Percentiles rank a stretch among this genome's conserved stretches.
Conservation (phyloP, 1,284 basidiomycete species). For the Cutaneotrichosporon cyanovorans region DNA sequence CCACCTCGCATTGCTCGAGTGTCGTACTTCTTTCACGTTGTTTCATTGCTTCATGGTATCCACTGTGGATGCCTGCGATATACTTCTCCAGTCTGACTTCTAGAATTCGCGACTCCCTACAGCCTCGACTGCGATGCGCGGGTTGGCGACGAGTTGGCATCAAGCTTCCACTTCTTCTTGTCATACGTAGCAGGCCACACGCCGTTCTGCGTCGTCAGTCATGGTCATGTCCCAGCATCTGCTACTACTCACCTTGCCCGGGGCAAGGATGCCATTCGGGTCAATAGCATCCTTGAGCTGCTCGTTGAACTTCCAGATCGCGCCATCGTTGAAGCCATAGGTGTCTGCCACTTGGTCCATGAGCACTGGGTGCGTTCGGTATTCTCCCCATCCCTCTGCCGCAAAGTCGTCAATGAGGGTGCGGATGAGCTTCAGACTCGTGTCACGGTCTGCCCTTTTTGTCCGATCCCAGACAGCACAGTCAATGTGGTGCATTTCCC, state of each 20-base stretch:
- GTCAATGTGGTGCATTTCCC: slow-evolving; percentile 12
- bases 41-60: no score
- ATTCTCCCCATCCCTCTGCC: slow-evolving; percentile 27
- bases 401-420: slow-evolving; percentile 25
- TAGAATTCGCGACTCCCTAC: no score
- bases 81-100: no score
- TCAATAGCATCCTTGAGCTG: slow-evolving; percentile 32
- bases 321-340: slow-evolving; percentile 23
- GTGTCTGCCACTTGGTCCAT: slow-evolving; percentile 21
- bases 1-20: no score
- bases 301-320: slow-evolving; percentile 22
- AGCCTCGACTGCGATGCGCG: background rate
- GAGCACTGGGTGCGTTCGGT: slow-evolving; percentile 22
- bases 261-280: slow-evolving; percentile 30
- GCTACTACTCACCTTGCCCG: slow-evolving; percentile 19
- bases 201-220: background rate
- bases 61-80: no score
- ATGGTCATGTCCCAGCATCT: background rate
- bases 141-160: background rate
- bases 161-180: slow-evolving; percentile 8
- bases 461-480: slow-evolving; percentile 22
- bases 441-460: slow-evolving; percentile 20
- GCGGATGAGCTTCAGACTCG: slow-evolving; percentile 14
- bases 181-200: slow-evolving; percentile 6
- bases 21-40: no score